phyloP scores from a whole-genome alignment of 768 basidiomycete genomes.

The Multifurca ochricompacta region DNA sequence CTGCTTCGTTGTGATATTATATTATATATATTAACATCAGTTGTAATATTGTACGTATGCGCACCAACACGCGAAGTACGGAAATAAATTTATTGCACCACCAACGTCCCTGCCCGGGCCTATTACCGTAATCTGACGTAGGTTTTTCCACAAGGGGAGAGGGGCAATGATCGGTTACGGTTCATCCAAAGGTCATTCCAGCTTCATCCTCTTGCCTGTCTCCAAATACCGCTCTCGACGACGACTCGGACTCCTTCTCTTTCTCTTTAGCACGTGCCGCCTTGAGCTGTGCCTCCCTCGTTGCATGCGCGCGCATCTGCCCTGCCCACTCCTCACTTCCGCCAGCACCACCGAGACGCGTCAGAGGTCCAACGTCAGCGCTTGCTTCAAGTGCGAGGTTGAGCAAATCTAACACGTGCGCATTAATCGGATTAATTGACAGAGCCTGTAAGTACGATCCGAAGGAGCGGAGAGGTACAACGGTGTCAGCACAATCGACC shows the following conservation, averaged over 20 bases:
- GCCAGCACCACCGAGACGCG: background rate
- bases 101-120: too few relatives aligned
- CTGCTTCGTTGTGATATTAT: too few relatives aligned
- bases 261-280: slow-evolving; percentile 1
- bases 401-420: slow-evolving; percentile 71
- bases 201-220: slow-evolving; percentile 9
- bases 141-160: too few relatives aligned
- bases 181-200: slow-evolving; percentile 3
- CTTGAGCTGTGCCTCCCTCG: slow-evolving; percentile 10
- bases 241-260: background rate
- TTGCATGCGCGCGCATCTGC: slow-evolving; percentile 17
- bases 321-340: slow-evolving; percentile 14
- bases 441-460: slow-evolving; percentile 43
- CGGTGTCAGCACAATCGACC: slow-evolving; percentile 9
- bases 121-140: too few relatives aligned
- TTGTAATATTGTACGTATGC: too few relatives aligned
- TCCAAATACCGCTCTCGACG: slow-evolving; percentile 5
- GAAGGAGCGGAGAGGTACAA: background rate
- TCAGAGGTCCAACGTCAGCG: slow-evolving; percentile 14
- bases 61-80: too few relatives aligned
- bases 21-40: too few relatives aligned
- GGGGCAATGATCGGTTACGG: too few relatives aligned
- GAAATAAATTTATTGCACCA: too few relatives aligned
- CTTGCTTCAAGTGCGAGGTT: slow-evolving; percentile 63
- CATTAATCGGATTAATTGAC: slow-evolving; percentile 76